Evolutionary conservation across 176 grass and related monocot species (phyloP), one percentile per base, ranked within the genome.

Genomic region (Avena eriantha): DNA sequence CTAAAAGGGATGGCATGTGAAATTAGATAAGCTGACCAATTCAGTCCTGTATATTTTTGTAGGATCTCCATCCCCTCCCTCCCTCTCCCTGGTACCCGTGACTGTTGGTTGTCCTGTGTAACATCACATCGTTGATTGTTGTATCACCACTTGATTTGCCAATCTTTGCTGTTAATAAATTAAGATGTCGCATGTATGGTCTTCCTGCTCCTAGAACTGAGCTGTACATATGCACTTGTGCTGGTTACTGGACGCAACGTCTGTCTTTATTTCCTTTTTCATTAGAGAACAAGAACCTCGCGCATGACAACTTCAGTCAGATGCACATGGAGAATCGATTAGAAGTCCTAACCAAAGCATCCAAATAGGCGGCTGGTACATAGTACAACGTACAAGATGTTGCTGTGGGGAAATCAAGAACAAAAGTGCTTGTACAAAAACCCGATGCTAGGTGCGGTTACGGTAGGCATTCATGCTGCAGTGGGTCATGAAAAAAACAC

Each of bases 21-120:
- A 57, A 78, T 82, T 91, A 82, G 82, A 85, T 29, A 23, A 69
- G 7, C 86, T 91, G 86, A 88, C 90, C 83, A 36, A 61, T 77
- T 34, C 51, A 63, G 9, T 21, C 31, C 18, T 91, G 90, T 88
- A 88, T 72, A 88, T 91, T 72, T 69, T 24, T 33, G 24, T 70
- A 88, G 81, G 75, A 87, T 18, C 36, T 59, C 18, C 16, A 11
- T 8, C 5, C 29, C 39, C 5, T 41, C 7, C 39, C 10, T 19
- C 4, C 2, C 21, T 43, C 4, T 73, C 22, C 22, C 64, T 73
- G 7, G 16, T 75, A 29, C 75, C 75, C 4, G 46, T 79, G 26
- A 74, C 19, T 57, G 57, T 87, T 47, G 67, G 36, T 87, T 47
- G 67, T 36, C 11, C 16, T 91, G 41, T 76, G 86, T 88, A 45